Percentiles rank a stretch among this genome's conserved stretches.
These are phyloP conservation scores for Talaromyces albobiverticillius DNA, from an alignment of 2,329 filamentous ascomycete genomes.

Conservation along the genomic window DNA sequence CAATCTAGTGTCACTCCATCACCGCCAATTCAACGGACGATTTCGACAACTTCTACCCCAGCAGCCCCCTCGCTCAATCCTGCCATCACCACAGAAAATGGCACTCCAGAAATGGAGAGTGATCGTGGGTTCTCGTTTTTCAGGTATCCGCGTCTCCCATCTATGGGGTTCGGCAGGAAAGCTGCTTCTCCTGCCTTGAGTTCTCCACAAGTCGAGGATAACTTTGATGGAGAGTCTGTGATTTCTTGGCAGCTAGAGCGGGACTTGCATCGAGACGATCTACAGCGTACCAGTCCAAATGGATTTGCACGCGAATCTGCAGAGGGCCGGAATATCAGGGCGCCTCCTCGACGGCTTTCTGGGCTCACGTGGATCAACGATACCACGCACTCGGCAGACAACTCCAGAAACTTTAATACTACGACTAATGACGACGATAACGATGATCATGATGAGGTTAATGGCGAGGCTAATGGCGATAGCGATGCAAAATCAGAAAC, in stretches of 20 bases:
- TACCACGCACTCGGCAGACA: background rate
- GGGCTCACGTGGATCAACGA: constrained; percentile 14
- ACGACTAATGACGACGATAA: constrained; percentile 17
- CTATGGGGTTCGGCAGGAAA: constrained; percentile 3
- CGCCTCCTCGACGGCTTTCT: constrained; percentile 32
- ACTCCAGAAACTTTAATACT: constrained; percentile 1
- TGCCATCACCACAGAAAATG: constrained; percentile 11
- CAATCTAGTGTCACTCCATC: constrained; percentile 26
- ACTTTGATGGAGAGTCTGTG: constrained; percentile 31
- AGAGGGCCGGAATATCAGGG: constrained; percentile 32
- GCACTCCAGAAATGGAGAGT: constrained; percentile 3
- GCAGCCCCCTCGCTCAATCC: constrained; percentile 26
- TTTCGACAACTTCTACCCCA: constrained; percentile 27
- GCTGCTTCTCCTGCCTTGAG: constrained; percentile 17
- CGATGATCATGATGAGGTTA: background rate
- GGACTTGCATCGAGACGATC: constrained; percentile 33
- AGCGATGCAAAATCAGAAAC: background rate
- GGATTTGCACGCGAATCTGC: constrained; percentile 19
- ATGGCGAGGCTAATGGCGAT: background rate
- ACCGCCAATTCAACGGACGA: constrained; percentile 31
- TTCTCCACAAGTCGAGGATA: constrained; percentile 20
- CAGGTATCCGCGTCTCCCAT: constrained; percentile 12
- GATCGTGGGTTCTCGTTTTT: constrained; percentile 15
- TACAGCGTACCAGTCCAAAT: constrained; percentile 32
- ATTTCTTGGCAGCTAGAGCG: constrained; percentile 35